phyloP scores from a whole-genome alignment of 2,329 filamentous ascomycete species.

The Xylaria sp. region DNA sequence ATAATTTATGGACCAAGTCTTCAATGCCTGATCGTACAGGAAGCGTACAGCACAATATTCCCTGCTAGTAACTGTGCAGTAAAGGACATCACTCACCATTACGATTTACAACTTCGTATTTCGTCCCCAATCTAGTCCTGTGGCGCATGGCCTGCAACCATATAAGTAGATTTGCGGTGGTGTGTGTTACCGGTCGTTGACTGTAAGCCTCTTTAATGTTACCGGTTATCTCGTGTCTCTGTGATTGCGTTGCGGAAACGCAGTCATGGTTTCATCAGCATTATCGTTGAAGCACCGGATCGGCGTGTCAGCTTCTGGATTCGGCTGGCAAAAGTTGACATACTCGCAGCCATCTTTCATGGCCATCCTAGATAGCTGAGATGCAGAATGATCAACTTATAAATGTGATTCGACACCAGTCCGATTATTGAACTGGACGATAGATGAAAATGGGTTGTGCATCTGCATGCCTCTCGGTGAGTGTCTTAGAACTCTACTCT shows the following conservation, averaged over 20 bases:
- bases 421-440: conserved; percentile 13
- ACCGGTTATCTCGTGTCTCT: conserved; percentile 18
- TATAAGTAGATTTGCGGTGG: not conserved
- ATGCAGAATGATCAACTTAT: conserved; percentile 4
- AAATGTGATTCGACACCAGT: conserved; percentile 23
- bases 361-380: conserved; percentile 22
- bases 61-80: not conserved
- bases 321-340: conserved; percentile 5
- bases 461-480: conserved; percentile 23
- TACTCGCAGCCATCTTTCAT: conserved; percentile 12
- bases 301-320: conserved; percentile 14
- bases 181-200: conserved; percentile 11
- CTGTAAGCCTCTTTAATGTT: conserved; percentile 11
- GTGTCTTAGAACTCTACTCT: not conserved
- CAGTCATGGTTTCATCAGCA: conserved; percentile 34
- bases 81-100: not conserved
- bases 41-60: not conserved
- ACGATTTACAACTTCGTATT: not conserved
- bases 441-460: conserved; percentile 12
- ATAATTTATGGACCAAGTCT: conserved; percentile 11
- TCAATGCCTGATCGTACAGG: conserved; percentile 7
- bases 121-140: not conserved
- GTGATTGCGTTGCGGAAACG: conserved; percentile 20
- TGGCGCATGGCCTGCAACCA: conserved; percentile 9
- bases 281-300: conserved; percentile 21